Conservation (phyloP, 495 filamentous ascomycete species). For the Trichoderma parareesei region DNA sequence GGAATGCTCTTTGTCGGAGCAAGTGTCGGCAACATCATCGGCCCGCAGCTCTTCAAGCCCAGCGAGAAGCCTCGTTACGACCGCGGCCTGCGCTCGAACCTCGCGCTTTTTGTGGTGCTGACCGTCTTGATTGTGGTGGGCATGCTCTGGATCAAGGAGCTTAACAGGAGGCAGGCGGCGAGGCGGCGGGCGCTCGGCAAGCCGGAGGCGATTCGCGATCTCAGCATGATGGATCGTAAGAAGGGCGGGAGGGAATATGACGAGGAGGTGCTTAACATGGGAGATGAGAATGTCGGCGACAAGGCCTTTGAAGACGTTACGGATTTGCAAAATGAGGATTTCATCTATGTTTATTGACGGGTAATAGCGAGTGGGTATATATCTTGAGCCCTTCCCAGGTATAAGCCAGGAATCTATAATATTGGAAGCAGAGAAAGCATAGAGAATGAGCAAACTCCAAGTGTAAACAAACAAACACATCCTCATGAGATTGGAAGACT, state of each 20-base stretch:
- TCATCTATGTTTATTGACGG: conserved; percentile 49
- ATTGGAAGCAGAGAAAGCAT: no score
- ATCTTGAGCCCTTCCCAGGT: no score
- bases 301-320: conserved; percentile 45
- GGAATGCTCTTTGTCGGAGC: conserved; percentile 50
- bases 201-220: conserved; percentile 22
- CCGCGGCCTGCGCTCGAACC: conserved; percentile 46
- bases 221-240: conserved; percentile 15
- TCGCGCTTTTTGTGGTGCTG: conserved; percentile 48
- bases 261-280: conserved; percentile 16
- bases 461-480: no score
- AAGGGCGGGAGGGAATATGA: conserved; percentile 18
- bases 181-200: conserved; percentile 44
- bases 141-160: conserved; percentile 37
- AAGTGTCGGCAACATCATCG: conserved; percentile 49
- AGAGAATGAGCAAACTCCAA: no score
- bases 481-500: no score
- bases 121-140: conserved; percentile 28
- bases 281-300: conserved; percentile 33
- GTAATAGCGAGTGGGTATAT: background rate
- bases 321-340: conserved; percentile 49
- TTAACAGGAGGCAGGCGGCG: conserved; percentile 43
- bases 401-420: no score
- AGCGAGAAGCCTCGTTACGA: conserved; percentile 46
- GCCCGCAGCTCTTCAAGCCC: conserved; percentile 45